Base-by-base conservation (phyloP, 176 grass and related monocot genomes). In the Eremochloa ophiuroides region DNA sequence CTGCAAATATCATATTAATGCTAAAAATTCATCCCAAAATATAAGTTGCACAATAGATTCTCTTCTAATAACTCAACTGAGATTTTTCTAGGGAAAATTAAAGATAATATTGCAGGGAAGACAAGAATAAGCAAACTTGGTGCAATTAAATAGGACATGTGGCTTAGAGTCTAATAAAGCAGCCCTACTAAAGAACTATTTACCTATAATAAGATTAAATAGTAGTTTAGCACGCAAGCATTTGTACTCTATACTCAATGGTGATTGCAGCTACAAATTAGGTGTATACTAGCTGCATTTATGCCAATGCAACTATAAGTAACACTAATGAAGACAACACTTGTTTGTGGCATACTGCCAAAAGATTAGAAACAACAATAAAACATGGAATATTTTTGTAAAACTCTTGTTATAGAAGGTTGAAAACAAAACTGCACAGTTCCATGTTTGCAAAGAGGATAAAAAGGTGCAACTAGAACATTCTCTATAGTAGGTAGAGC, bases 1-100 rank as follows among this genome's bases (percentile, higher is more conserved):
- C 94, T 97, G 84, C 83, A 97, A 47, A 58, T 80, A 48, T 65
- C 60, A 75, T 20, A 75, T 33, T 78, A 26, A 39, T 48, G 27
- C 51, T 70, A 76, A 31, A 67, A 33, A 70, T 39, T 83, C 17
- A 10, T 55, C 26, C 50, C 14, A 25, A 44, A 37, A 46, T n/a
- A 76, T 58, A 60, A 48, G 1, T 62, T 58, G 29, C 10, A 37
- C 60, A 69, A 65, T 42, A 65, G 11, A 73, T 64, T 79, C 0
- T 79, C 18, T 53, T 50, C 16, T 40, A 27, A 44, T 58, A 66
- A 73, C 17, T 30, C 41, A 85, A 15, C 6, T 56, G 18, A 75
- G 38, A 66, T 66, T 73, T 0, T 70, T 62, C 33, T 20, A 59
- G 26, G 17, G 23, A 64, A 62, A 33, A 25, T 41, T 37, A 84